Conservation (phyloP, 495 filamentous ascomycete genomes). For the Aspergillus bridgeri region DNA sequence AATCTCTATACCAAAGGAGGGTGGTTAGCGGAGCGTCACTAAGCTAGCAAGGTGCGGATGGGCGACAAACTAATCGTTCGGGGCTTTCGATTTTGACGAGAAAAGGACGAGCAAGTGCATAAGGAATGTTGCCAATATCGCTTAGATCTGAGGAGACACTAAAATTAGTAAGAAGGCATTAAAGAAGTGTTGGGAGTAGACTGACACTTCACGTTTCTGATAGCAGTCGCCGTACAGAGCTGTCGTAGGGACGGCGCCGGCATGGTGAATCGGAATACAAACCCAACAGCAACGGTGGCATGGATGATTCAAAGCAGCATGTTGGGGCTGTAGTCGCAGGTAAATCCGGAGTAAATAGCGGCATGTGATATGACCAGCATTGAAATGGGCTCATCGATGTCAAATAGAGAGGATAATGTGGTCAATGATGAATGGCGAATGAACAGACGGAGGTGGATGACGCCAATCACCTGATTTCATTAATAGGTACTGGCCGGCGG, state of each 20-base stretch:
- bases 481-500: background rate
- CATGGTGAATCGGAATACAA: constrained; percentile 27
- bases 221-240: constrained; percentile 41
- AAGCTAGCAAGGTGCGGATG: background rate
- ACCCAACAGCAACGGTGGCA: constrained; percentile 17
- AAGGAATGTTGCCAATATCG: constrained; percentile 64
- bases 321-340: background rate
- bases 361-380: background rate
- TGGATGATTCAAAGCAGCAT: constrained; percentile 15
- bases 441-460: constrained; percentile 4
- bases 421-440: constrained; percentile 1
- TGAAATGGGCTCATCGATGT: background rate
- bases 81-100: constrained; percentile 63
- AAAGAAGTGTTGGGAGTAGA: background rate
- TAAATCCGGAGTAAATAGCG: background rate
- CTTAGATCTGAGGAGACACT: constrained; percentile 40
- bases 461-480: constrained; percentile 12
- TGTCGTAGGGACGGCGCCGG: constrained; percentile 39
- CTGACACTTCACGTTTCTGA: constrained; percentile 46
- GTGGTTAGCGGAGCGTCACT: constrained; percentile 3
- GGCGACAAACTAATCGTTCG: constrained; percentile 54
- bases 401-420: background rate
- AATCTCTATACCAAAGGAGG: constrained; percentile 33
- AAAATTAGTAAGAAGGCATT: background rate
- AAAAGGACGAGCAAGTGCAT: constrained; percentile 55